These are phyloP conservation scores for Cardiospermum halicacabum DNA, from an alignment of 345 rosid species.

Conservation along the genomic window DNA sequence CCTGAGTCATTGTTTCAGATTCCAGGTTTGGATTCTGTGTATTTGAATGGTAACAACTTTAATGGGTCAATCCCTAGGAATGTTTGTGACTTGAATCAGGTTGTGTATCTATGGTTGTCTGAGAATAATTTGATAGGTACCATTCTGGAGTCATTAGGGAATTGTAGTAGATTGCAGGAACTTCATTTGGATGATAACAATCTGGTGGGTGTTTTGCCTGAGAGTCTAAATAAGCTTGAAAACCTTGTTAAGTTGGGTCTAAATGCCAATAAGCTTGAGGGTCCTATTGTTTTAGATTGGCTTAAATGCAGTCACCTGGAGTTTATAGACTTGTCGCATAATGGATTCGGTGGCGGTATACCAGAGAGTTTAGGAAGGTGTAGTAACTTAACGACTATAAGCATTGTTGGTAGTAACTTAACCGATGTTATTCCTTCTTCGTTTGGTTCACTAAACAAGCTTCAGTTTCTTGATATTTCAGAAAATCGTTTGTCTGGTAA, in stretches of 20 bases:
- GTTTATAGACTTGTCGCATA: slow-evolving; percentile 52
- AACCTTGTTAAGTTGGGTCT: slow-evolving; percentile 44
- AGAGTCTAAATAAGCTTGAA: slow-evolving; percentile 44
- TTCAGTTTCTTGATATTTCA: slow-evolving; percentile 46
- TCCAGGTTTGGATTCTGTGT: slow-evolving; percentile 26
- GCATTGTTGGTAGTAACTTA: slow-evolving; percentile 40
- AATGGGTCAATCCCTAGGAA: slow-evolving; percentile 60
- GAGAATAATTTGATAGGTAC: slow-evolving; percentile 52
- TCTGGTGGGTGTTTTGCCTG: slow-evolving; percentile 55
- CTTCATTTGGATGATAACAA: slow-evolving; percentile 44
- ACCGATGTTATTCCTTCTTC: slow-evolving; percentile 64
- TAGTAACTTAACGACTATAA: slow-evolving; percentile 39
- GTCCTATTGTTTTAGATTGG: slow-evolving; percentile 45
- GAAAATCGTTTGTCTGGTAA: slow-evolving; percentile 63
- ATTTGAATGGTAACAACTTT: slow-evolving; percentile 43
- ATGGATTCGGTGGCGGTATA: slow-evolving; percentile 48
- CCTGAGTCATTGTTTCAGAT: slow-evolving; percentile 52
- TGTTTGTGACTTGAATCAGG: slow-evolving; percentile 44
- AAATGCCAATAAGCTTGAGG: slow-evolving; percentile 38
- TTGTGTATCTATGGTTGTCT: slow-evolving; percentile 29
- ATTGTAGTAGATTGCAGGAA: slow-evolving; percentile 40
- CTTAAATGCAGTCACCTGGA: slow-evolving; percentile 40
- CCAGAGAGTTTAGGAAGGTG: slow-evolving; percentile 58
- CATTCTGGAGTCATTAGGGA: slow-evolving; percentile 62
- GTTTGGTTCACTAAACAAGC: slow-evolving; percentile 43